Conservation (phyloP, 2,329 filamentous ascomycete species). For the Trichoderma hamatum region DNA sequence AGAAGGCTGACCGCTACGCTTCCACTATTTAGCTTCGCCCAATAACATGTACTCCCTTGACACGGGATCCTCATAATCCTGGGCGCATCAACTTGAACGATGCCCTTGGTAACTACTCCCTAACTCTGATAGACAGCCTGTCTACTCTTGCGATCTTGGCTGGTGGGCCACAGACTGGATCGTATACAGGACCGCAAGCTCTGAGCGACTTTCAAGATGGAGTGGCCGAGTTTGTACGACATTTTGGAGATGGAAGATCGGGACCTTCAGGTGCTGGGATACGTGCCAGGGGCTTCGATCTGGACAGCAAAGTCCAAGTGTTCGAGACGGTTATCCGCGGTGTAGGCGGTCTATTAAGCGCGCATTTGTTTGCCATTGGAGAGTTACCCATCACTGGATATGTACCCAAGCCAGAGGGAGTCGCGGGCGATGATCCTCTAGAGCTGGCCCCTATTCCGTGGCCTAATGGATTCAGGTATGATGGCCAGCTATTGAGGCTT, state of each 20-base stretch:
- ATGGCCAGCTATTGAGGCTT: slow-evolving; percentile 87
- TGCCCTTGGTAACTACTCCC: slow-evolving; percentile 93
- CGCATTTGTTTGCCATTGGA: slow-evolving; percentile 89
- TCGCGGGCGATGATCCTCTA: slow-evolving; percentile 43
- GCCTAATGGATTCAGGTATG: slow-evolving; percentile 78
- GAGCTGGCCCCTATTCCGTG: slow-evolving; percentile 65
- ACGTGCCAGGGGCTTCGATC: slow-evolving; percentile 80
- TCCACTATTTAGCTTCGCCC: slow-evolving; percentile 67
- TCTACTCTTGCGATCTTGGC: slow-evolving; percentile 93
- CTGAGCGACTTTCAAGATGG: slow-evolving; percentile 78
- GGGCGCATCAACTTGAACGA: slow-evolving; percentile 88
- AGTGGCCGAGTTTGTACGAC: slow-evolving; percentile 71
- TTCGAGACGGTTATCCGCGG: slow-evolving; percentile 98
- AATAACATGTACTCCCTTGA: slow-evolving; percentile 79
- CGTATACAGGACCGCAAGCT: slow-evolving; percentile 50
- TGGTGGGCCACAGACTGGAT: slow-evolving; percentile 61
- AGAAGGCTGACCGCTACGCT: slow-evolving; percentile 3
- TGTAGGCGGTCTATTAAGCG: slow-evolving; percentile 85
- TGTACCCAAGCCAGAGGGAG: slow-evolving; percentile 48
- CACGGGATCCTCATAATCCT: slow-evolving; percentile 78
- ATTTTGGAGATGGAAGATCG: slow-evolving; percentile 83
- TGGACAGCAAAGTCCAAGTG: slow-evolving; percentile 97
- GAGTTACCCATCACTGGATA: slow-evolving; percentile 87
- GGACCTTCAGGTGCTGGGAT: slow-evolving; percentile 70
- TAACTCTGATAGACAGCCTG: slow-evolving; percentile 92